A percentile compares a stretch with the other conserved stretches of the same genome.
These are phyloP conservation scores for Adiantum capillusveneris DNA, from an alignment of 75 land plant genomes.

Conservation along the genomic window DNA sequence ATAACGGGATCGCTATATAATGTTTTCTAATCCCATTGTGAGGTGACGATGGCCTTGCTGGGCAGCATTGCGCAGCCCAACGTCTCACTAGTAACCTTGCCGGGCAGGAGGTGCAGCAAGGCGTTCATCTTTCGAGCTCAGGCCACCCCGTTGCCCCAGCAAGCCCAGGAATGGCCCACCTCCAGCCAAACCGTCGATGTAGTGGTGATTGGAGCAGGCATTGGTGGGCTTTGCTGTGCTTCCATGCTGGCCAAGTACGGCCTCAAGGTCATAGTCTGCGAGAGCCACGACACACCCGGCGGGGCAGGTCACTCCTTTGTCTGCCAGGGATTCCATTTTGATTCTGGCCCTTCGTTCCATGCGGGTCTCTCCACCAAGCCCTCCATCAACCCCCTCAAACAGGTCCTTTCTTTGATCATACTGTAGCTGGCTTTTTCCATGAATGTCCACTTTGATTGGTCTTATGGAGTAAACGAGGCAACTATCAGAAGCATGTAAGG, in stretches of 20 bases:
- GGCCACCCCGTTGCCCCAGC: too few relatives aligned
- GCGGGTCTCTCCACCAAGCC: slow-evolving; percentile 28
- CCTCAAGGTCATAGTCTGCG: slow-evolving; percentile 21
- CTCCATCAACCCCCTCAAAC: slow-evolving; percentile 32
- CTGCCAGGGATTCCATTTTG: slow-evolving; percentile 23
- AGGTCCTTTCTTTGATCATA: slow-evolving; percentile 8
- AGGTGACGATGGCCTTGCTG: too few relatives aligned
- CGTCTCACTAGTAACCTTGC: too few relatives aligned
- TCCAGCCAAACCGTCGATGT: slow-evolving; percentile 12
- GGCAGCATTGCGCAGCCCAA: too few relatives aligned
- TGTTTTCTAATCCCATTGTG: too few relatives aligned
- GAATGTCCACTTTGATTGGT: neutral
- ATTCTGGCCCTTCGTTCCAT: slow-evolving; percentile 28
- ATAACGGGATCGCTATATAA: too few relatives aligned
- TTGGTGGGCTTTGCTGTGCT: slow-evolving; percentile 30
- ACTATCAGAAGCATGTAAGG: too few relatives aligned
- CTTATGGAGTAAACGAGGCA: too few relatives aligned
- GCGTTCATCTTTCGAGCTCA: too few relatives aligned
- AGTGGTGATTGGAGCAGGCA: slow-evolving; percentile 30
- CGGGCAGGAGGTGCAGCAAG: too few relatives aligned
- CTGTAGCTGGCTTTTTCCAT: neutral
- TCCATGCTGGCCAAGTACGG: slow-evolving; percentile 25
- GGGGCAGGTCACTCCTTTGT: slow-evolving; percentile 24
- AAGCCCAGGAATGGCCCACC: too few relatives aligned
- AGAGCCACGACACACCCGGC: slow-evolving; percentile 29